These are phyloP conservation scores for Calamus simplicifolius DNA, from an alignment of 176 grass and related monocot genomes.

Conservation along the genomic window DNA sequence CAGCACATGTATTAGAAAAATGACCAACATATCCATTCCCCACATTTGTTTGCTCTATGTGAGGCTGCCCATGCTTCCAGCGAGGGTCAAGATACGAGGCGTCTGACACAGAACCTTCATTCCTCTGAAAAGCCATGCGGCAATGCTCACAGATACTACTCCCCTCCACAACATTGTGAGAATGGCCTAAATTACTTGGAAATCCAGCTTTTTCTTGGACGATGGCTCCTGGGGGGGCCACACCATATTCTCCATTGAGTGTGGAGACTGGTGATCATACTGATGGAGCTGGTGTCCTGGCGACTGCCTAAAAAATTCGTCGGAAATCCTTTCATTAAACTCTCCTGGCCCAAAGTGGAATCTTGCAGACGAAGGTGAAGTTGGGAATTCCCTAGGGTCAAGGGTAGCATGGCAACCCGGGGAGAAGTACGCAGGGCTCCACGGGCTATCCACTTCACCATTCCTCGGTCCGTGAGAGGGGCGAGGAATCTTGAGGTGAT, in stretches of 20 bases:
- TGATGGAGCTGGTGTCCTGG: conserved; percentile 32
- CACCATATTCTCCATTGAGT: conserved; percentile 39
- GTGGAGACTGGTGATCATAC: conserved; percentile 48
- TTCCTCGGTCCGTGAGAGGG: conserved; percentile 46
- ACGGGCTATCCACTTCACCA: conserved; percentile 71
- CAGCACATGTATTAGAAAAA: conserved; percentile 36
- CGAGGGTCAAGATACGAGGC: conserved; percentile 41
- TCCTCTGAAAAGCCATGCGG: conserved; percentile 47
- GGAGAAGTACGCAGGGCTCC: conserved; percentile 58
- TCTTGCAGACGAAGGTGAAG: conserved; percentile 57
- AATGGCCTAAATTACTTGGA: conserved; percentile 52
- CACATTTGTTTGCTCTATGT: conserved; percentile 41
- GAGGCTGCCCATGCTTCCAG: conserved; percentile 45
- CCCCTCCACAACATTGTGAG: conserved; percentile 22
- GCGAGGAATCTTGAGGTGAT: conserved; percentile 60
- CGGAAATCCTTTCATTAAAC: conserved; percentile 49
- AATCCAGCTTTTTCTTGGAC: conserved; percentile 60
- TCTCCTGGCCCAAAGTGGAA: conserved; percentile 55
- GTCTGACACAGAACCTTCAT: conserved; percentile 31
- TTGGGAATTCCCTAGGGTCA: conserved; percentile 57
- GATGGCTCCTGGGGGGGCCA: conserved; percentile 63
- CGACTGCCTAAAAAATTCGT: conserved; percentile 39
- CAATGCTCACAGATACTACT: conserved; percentile 52
- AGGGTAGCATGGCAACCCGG: conserved; percentile 37
- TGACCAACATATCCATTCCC: conserved; percentile 38